A percentile compares a stretch with the other conserved stretches of the same genome.
These are phyloP conservation scores for Tulasnella sp. DNA, from an alignment of 768 basidiomycete genomes.

Conservation along the genomic window DNA sequence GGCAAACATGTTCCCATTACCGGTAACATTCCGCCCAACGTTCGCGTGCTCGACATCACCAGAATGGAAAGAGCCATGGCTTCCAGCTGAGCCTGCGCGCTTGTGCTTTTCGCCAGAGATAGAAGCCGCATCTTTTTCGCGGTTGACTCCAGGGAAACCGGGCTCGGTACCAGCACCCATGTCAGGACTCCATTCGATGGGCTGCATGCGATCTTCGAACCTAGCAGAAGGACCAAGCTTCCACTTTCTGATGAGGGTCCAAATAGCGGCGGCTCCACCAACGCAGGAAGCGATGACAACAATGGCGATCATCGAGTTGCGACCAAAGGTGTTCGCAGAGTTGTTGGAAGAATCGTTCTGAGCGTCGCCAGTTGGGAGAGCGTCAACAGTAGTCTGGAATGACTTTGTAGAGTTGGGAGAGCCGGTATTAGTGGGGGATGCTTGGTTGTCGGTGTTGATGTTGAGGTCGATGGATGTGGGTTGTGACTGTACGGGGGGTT, in stretches of 20 bases:
- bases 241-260: conserved; percentile 90
- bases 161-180: conserved; percentile 27
- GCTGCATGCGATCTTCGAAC: conserved; percentile 75
- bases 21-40: conserved; percentile 9
- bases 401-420: conserved; percentile 7
- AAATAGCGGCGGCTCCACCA: conserved; percentile 57
- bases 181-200: conserved; percentile 78
- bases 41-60: conserved; percentile 12
- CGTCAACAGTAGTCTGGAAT: not conserved
- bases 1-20: conserved; percentile 4
- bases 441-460: not conserved
- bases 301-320: conserved; percentile 43
- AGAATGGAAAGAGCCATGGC: conserved; percentile 46
- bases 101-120: conserved; percentile 31
- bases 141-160: not conserved
- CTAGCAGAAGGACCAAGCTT: conserved; percentile 69
- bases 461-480: conserved; percentile 18
- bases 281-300: conserved; percentile 57
- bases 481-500: conserved; percentile 16
- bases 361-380: not conserved
- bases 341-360: not conserved
- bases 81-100: conserved; percentile 43
- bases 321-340: conserved; percentile 22
- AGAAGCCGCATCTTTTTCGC: conserved; percentile 28
- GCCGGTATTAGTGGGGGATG: conserved; percentile 20